phyloP scores from a whole-genome alignment of 352 stramenopile species.

The Globisporangium emineosum region DNA sequence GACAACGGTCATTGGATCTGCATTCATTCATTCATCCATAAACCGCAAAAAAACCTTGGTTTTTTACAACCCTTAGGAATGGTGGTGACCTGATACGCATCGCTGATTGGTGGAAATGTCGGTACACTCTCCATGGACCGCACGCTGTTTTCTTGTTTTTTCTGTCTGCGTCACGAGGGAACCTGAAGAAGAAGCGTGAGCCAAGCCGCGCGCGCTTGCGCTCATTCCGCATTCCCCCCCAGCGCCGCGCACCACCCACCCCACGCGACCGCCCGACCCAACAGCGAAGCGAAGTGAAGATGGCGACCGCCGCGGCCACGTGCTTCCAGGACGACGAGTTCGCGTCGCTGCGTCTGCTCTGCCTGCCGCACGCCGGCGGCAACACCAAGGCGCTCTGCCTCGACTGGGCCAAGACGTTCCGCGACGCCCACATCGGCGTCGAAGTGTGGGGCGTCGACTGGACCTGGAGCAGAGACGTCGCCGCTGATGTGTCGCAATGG shows the following conservation, averaged over 20 bases:
- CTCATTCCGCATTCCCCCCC: constrained; percentile 8
- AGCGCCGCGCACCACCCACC: neutral
- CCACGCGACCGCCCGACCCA: neutral
- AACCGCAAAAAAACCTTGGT: neutral
- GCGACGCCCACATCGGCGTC: constrained; percentile 26
- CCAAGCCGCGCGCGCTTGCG: neutral
- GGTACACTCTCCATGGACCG: neutral
- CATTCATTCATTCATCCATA: constrained; percentile 2
- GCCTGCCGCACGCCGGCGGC: constrained; percentile 55
- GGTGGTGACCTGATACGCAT: constrained; percentile 4
- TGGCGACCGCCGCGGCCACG: constrained; percentile 39
- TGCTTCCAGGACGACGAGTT: constrained; percentile 67
- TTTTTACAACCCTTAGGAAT: too few relatives aligned
- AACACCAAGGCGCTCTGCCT: constrained; percentile 38
- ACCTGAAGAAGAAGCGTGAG: neutral
- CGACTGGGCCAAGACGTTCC: constrained; percentile 44
- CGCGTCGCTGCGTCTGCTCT: constrained; percentile 58
- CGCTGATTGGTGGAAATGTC: constrained; percentile 4
- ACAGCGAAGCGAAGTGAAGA: constrained; percentile 6
- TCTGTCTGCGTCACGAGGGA: neutral
- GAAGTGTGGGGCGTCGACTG: constrained; percentile 73
- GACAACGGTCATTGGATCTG: neutral
- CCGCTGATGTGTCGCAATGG: constrained; percentile 25
- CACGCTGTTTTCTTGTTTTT: neutral
- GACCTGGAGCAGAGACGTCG: constrained; percentile 27